Percentiles rank a stretch among this genome's conserved stretches.
Conservation (phyloP, 140 eudicot genomes). For the Flaveria floridana region DNA sequence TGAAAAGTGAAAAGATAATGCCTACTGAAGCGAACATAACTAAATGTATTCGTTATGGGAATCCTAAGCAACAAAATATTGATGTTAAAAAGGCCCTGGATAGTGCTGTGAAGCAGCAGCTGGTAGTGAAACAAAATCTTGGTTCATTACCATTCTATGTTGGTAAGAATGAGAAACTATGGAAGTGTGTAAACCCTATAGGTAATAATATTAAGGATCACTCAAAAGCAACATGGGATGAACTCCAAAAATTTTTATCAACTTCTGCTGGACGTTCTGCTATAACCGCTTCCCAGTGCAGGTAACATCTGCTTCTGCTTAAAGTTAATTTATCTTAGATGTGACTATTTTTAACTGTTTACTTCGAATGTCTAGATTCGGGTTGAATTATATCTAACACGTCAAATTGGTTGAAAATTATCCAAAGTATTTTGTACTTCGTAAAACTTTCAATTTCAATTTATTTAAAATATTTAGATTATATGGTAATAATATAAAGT, state of each 20-base stretch:
- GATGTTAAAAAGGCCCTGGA: slow-evolving; percentile 86
- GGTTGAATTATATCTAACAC: not conserved
- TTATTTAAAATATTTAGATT: not conserved
- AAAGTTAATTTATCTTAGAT: not conserved
- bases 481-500: not conserved
- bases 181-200: slow-evolving; percentile 78
- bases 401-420: slow-evolving; percentile 6
- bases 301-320: slow-evolving; percentile 39
- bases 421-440: not conserved
- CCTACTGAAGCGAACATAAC: slow-evolving; percentile 81
- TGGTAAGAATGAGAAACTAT: slow-evolving; percentile 66
- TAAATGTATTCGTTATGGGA: slow-evolving; percentile 76
- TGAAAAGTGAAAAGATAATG: slow-evolving; percentile 72
- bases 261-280: slow-evolving; percentile 71
- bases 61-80: slow-evolving; percentile 56
- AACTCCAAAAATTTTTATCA: slow-evolving; percentile 53
- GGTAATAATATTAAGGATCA: slow-evolving; percentile 52
- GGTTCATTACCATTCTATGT: slow-evolving; percentile 59
- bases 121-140: slow-evolving; percentile 60
- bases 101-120: slow-evolving; percentile 76
- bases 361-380: not conserved
- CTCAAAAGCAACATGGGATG: slow-evolving; percentile 73
- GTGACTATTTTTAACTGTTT: not conserved
- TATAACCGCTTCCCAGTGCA: slow-evolving; percentile 61
- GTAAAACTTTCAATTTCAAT: not conserved